Base-by-base conservation (phyloP, 2,329 filamentous ascomycete species). In the Scedosporium dehoogii region DNA sequence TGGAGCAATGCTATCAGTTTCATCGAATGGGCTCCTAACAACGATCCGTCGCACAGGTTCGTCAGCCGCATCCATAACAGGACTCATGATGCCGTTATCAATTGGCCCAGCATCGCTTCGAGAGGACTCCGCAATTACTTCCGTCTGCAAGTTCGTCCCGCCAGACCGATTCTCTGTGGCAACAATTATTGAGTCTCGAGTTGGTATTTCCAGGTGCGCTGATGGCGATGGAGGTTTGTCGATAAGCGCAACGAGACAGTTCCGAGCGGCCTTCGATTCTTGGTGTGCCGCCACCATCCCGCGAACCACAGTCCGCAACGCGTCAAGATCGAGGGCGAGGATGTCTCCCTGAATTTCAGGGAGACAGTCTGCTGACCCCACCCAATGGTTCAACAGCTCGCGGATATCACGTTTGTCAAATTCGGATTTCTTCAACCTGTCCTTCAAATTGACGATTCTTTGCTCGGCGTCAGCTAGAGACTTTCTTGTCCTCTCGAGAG, bases 21-120 rank as follows among this genome's bases (percentile, higher is more conserved):
- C 63, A 6, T 63, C 58, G 29, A 65, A 65, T 1, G 73, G 73
- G 58, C 72, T 74, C 46, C 70, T 64, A n/a, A 76, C 69, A 23
- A 70, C 64, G 6, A 76, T 38, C 64, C 63, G 38, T 53, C 64
- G 58, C 38, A 59, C 59, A 59, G 21, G 44, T 48, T 53, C 59
- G 38, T 63, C 58, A 41, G 62, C 55, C 29, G 56, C 14, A n/a
- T 63, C 18, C 14, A 7, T 10, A 16, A 21, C n/a, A 2, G 44
- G 44, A 48, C 2, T 48, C 18, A 21, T 18, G 16, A 48, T 21
- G 16, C 44, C 44, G 16, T 48, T n/a, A 5, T 48, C n/a, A 3
- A 48, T 21, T 48, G 6, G 16, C 6, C 44, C 44, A 6, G 16
- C 44, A 21, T 21, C 16, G 18, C 7, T n/a, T 21, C 44, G 14